Conservation (phyloP, 148 eudicot genomes). For the Spergularia bocconei region DNA sequence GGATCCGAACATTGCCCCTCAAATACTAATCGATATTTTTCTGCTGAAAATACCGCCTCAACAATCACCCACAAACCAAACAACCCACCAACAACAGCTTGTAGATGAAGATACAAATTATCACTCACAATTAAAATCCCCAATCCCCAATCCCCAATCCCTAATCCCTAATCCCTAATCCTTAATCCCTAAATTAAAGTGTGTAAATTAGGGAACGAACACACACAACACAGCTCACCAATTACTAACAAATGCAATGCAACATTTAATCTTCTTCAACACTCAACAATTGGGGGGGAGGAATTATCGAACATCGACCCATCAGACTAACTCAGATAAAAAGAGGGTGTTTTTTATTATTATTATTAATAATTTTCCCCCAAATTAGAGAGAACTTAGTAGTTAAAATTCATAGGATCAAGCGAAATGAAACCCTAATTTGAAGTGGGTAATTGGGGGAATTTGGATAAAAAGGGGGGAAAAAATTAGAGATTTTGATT, state of each 20-base stretch:
- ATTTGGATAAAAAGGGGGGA: not conserved
- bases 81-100: not conserved
- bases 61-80: not conserved
- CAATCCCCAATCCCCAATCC: no score
- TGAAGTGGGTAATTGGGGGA: not conserved
- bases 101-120: not conserved
- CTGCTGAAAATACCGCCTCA: not conserved
- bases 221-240: conserved; percentile 4
- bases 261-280: conserved; percentile 14
- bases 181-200: not conserved
- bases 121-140: no score
- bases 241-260: conserved; percentile 21
- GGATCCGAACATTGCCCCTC: conserved; percentile 39
- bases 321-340: conserved; percentile 1
- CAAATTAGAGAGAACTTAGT: not conserved
- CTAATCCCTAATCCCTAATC: no score
- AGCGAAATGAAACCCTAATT: conserved; percentile 27
- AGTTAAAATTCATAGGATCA: conserved; percentile 16
- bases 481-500: not conserved
- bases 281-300: not conserved
- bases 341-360: not conserved
- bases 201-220: conserved; percentile 13
- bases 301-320: conserved; percentile 25
- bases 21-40: not conserved
- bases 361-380: not conserved